Evolutionary conservation across 768 basidiomycete species (phyloP).

Genomic region (Mycena vitilis): DNA sequence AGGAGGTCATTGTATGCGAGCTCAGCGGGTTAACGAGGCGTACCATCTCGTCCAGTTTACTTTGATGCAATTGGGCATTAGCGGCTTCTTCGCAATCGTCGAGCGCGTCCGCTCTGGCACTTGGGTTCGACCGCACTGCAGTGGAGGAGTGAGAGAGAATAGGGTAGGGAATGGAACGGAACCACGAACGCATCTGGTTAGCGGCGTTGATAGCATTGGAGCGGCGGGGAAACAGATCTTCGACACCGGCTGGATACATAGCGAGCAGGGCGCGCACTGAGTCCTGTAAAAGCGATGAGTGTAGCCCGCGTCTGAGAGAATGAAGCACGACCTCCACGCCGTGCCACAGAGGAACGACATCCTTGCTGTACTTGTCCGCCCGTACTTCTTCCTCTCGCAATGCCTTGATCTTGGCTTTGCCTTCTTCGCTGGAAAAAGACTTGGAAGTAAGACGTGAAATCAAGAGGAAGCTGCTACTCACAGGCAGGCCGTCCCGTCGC

Average conservation of each 20-base stretch:
- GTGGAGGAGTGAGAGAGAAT: background rate
- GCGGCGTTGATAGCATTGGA: slow-evolving; percentile 48
- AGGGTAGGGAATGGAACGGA: background rate
- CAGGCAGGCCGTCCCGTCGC: slow-evolving; percentile 46
- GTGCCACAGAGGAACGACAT: slow-evolving; percentile 32
- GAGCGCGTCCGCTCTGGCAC: slow-evolving; percentile 44
- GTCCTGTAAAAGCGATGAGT: slow-evolving; percentile 34
- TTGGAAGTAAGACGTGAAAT: background rate
- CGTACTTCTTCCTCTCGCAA: slow-evolving; percentile 24
- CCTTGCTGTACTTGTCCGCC: slow-evolving; percentile 29
- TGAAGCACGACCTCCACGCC: slow-evolving; percentile 19
- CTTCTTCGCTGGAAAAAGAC: slow-evolving; percentile 24
- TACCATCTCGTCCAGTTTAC: slow-evolving; percentile 52
- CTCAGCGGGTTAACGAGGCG: background rate
- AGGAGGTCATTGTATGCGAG: background rate
- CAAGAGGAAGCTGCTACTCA: slow-evolving; percentile 29
- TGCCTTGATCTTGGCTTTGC: slow-evolving; percentile 26
- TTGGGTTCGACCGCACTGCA: slow-evolving; percentile 44
- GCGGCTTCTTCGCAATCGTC: slow-evolving; percentile 48
- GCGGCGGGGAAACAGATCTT: slow-evolving; percentile 50
- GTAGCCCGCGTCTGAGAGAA: background rate
- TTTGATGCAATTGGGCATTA: slow-evolving; percentile 47
- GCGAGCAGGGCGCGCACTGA: slow-evolving; percentile 39
- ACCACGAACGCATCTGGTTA: slow-evolving; percentile 51
- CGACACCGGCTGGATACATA: slow-evolving; percentile 43